Conservation (phyloP, 805 yeast species). For the Pichia pseudocactophila region DNA sequence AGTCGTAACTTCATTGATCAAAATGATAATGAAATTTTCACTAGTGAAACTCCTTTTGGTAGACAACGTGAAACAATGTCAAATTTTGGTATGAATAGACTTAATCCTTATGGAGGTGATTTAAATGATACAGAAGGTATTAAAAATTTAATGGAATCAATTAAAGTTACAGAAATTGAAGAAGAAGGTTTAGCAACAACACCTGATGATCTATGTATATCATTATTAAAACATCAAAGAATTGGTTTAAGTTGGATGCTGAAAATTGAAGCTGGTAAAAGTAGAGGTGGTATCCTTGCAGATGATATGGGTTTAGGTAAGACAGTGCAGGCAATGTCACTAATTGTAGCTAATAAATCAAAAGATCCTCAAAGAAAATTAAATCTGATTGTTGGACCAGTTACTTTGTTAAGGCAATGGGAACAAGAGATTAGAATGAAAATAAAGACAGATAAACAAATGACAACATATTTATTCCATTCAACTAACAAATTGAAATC, state of each 20-base stretch:
- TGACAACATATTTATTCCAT: slow-evolving; percentile 57
- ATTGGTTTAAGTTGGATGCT: slow-evolving; percentile 78
- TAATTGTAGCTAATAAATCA: slow-evolving; percentile 42
- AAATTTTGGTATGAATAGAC: slow-evolving; percentile 1
- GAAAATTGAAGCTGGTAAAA: slow-evolving; percentile 52
- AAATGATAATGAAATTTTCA: slow-evolving; percentile 3
- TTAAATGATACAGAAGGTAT: slow-evolving; percentile 19
- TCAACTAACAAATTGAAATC: slow-evolving; percentile 31
- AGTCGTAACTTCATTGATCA: neutral
- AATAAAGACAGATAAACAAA: slow-evolving; percentile 36
- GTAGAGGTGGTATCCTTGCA: slow-evolving; percentile 63
- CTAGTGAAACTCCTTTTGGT: neutral
- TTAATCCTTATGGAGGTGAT: slow-evolving; percentile 6
- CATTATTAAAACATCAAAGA: slow-evolving; percentile 56
- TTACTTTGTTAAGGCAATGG: slow-evolving; percentile 83
- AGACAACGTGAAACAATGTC: neutral
- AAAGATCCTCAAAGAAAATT: slow-evolving; percentile 33
- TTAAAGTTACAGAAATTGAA: slow-evolving; percentile 40
- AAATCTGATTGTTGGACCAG: slow-evolving; percentile 83
- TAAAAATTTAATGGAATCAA: slow-evolving; percentile 27
- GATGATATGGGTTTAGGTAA: slow-evolving; percentile 84
- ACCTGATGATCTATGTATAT: slow-evolving; percentile 53
- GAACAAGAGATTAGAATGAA: slow-evolving; percentile 61
- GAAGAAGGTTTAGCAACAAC: slow-evolving; percentile 48
- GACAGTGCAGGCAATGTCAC: slow-evolving; percentile 58